Conservation (phyloP, 1,284 basidiomycete genomes). For the Pyrrhoderma lamaoense region DNA sequence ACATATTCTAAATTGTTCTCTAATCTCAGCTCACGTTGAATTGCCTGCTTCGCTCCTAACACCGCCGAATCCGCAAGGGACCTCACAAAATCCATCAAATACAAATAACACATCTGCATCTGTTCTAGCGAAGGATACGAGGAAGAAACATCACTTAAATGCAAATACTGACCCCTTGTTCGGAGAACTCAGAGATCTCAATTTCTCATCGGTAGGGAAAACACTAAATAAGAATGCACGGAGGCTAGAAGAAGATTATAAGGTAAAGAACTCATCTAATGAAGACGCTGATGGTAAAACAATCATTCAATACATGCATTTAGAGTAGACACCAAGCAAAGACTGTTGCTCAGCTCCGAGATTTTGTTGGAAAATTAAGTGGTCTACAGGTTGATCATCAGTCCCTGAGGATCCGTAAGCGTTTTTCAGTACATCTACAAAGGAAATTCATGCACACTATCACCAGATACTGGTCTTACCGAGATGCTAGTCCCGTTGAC, state of each 20-base stretch:
- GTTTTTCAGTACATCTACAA: background rate
- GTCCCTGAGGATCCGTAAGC: constrained; percentile 77
- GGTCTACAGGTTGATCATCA: constrained; percentile 90
- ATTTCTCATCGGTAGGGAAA: constrained; percentile 90
- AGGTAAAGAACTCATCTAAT: constrained; percentile 39
- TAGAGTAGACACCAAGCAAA: constrained; percentile 75
- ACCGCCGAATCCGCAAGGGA: constrained; percentile 28
- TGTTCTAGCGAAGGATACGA: constrained; percentile 61
- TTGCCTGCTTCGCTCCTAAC: constrained; percentile 75
- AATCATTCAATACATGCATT: constrained; percentile 16
- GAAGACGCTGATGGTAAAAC: constrained; percentile 20
- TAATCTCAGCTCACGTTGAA: constrained; percentile 74
- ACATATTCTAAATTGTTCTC: background rate
- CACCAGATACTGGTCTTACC: constrained; percentile 84
- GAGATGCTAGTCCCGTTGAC: constrained; percentile 85
- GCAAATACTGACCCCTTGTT: constrained; percentile 78
- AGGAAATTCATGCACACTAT: constrained; percentile 6
- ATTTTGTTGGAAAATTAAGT: constrained; percentile 92
- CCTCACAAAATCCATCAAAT: constrained; percentile 32
- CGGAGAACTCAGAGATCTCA: constrained; percentile 80
- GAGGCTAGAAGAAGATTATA: constrained; percentile 87
- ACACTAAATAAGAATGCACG: constrained; percentile 78
- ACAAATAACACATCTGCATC: constrained; percentile 38
- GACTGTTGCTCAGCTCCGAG: constrained; percentile 86
- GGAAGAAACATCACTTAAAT: constrained; percentile 82